Percentiles rank a stretch among this genome's conserved stretches.
phyloP scores from a whole-genome alignment of 1,284 basidiomycete species.

The Pseudozyma sp. region DNA sequence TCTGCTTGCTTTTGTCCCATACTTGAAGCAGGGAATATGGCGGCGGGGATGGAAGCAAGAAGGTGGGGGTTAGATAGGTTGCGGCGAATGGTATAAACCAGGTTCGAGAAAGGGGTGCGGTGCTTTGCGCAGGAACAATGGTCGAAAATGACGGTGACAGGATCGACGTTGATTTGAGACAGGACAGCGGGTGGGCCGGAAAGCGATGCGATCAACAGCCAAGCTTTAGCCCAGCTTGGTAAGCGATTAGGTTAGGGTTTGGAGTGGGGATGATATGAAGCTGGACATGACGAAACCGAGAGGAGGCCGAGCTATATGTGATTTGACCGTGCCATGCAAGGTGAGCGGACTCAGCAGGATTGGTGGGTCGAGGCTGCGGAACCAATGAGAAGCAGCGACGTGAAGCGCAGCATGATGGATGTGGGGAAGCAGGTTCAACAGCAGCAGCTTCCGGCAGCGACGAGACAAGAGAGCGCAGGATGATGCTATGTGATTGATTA shows the following conservation, averaged over 20 bases:
- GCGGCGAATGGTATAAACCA: too few relatives aligned
- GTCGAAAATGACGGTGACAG: too few relatives aligned
- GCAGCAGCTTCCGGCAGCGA: too few relatives aligned
- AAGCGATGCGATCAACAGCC: too few relatives aligned
- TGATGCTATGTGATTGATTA: too few relatives aligned
- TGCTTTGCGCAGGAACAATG: too few relatives aligned
- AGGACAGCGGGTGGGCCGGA: too few relatives aligned
- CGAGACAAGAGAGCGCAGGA: neutral
- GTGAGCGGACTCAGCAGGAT: neutral
- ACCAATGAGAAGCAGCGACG: too few relatives aligned
- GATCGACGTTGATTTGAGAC: too few relatives aligned
- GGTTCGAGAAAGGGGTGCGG: too few relatives aligned
- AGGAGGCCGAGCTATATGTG: neutral
- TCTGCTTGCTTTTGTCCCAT: constrained; percentile 26
- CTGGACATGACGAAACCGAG: neutral
- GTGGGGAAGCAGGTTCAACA: neutral
- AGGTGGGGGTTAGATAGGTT: neutral
- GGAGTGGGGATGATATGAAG: neutral
- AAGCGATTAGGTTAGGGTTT: neutral
- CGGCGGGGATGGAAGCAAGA: neutral
- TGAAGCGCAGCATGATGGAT: neutral
- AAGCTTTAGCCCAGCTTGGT: neutral
- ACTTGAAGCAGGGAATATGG: neutral
- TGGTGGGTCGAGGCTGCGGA: neutral
- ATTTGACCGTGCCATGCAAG: neutral